Base-by-base conservation (phyloP, 2,329 filamentous ascomycete genomes). In the Cordyceps tenuipes region DNA sequence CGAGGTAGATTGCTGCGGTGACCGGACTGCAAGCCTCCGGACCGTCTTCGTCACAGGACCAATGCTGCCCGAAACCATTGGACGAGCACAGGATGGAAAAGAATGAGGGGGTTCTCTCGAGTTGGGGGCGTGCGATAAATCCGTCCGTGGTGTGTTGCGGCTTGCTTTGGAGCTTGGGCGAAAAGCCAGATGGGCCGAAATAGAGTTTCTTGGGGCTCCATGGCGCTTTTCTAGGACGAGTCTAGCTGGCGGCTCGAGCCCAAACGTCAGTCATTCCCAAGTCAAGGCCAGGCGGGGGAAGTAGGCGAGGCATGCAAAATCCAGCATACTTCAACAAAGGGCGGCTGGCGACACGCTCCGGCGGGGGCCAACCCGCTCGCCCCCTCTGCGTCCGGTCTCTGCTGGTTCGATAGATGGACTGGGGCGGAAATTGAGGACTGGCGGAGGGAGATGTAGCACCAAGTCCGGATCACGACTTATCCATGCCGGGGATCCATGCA, bases 201-300 rank as follows among this genome's bases (percentile, higher is more conserved):
- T 59, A 59, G 57, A 59, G 57, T 59, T 59, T 52, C 39, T 46
- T 34, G 19, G 39, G 50, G 41, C 41, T 52, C 39, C 57, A 59
- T 53, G 49, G 49, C 57, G 57, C 57, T 19, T 52, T 36, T 26
- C 57, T 59, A 39, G 48, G 57, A 47, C 49, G 57, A 59, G 57
- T 46, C 44, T 59, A 59, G 57, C 50, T 48, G 57, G 48, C 48
- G 57, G 57, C 49, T 59, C 48, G 57, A 59, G 57, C 57, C 43
- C 54, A 26, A 59, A 51, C 49, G 41, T 59, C 57, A 53, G 41
- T 59, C 57, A 53, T 48, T 47, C 34, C 52, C 56, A 51, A 36
- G 47, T 51, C n/a, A n/a, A 29, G 29, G 15, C 41, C 7, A n/a
- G 43, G 39, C 13, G 39, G 5, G 3, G 39, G 39, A 17, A 5